Base-by-base conservation (phyloP, 306 rosid species). In the Prunus mira region DNA sequence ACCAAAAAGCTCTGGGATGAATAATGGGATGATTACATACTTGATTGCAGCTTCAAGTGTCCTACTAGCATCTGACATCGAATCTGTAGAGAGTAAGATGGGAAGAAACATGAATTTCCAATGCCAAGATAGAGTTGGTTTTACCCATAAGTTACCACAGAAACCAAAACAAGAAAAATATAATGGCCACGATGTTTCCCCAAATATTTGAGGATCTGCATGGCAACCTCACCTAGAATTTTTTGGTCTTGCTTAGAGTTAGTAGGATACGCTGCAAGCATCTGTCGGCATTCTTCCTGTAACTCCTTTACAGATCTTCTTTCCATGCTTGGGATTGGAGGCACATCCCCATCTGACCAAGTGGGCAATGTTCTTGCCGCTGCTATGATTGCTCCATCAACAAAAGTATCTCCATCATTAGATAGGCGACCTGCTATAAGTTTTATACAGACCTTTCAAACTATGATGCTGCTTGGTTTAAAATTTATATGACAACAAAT, bases 371-470 rank as follows among this genome's bases (percentile, higher is more conserved):
- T 84, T 86, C 98, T 88, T 73, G 93, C 96, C 2, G 96, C 94
- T 46, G 95, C 98, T 63, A 94, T 81, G 79, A 94, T 89, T 12
- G 97, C 95, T 80, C 98, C 96, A 6, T 94, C 96, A 20, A 94
- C 91, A 80, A 92, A 92, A 47, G 88, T 87, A 79, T 92, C 93
- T 43, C 91, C 86, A 2, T 54, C 41, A 2, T 74, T 79, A 15
- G 95, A 83, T 60, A 94, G 82, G 64, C 68, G 67, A 68, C 79
- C 98, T 94, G 96, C 83, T 57, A 86, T 25, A 75, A 56, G 27
- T 65, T 68, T 67, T 69, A 67, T 65, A 32, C 45, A 49, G 49
- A 30, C 60, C 46, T 30, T 71, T 81, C 38, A 65, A 50, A 43
- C 56, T 60, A 70, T 30, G 66, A 72, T 65, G 77, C 38, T 61